Conservation (phyloP, 768 basidiomycete genomes). For the Paxillus involutus region DNA sequence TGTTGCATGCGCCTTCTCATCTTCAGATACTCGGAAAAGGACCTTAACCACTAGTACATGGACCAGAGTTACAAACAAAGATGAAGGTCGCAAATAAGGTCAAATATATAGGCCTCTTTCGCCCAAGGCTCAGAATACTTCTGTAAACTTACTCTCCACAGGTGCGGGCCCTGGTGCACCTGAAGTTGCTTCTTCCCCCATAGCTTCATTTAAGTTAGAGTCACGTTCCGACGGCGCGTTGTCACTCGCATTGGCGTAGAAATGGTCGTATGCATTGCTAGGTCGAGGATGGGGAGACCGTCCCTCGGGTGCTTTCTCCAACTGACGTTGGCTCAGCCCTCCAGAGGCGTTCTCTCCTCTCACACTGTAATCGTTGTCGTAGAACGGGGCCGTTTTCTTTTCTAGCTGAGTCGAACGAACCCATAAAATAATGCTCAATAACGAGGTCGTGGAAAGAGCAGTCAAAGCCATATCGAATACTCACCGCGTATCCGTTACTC, state of each 20-base stretch:
- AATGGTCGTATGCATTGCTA: background rate
- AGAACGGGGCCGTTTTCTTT: slow-evolving; percentile 35
- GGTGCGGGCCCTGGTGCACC: slow-evolving; percentile 30
- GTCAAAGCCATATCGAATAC: slow-evolving; percentile 24
- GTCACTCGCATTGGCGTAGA: slow-evolving; percentile 8
- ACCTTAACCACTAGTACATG: no score
- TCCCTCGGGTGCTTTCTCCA: slow-evolving; percentile 74
- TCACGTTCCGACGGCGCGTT: slow-evolving; percentile 8
- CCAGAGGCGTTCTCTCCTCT: slow-evolving; percentile 25
- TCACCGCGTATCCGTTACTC: slow-evolving; percentile 62
- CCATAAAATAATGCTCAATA: slow-evolving; percentile 1
- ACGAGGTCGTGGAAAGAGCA: background rate
- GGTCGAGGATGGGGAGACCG: slow-evolving; percentile 33
- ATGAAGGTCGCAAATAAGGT: no score
- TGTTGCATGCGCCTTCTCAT: no score
- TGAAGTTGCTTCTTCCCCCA: slow-evolving; percentile 6
- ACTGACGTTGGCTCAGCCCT: slow-evolving; percentile 56
- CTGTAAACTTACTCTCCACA: slow-evolving; percentile 32
- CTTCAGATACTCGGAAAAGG: no score
- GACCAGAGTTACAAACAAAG: no score
- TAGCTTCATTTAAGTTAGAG: slow-evolving; percentile 1
- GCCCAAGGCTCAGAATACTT: slow-evolving; percentile 16
- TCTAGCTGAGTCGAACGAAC: slow-evolving; percentile 38
- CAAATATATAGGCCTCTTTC: no score
- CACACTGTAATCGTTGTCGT: background rate